Conservation (phyloP, 2,329 filamentous ascomycete genomes). For the Pseudogymnoascus sp. region DNA sequence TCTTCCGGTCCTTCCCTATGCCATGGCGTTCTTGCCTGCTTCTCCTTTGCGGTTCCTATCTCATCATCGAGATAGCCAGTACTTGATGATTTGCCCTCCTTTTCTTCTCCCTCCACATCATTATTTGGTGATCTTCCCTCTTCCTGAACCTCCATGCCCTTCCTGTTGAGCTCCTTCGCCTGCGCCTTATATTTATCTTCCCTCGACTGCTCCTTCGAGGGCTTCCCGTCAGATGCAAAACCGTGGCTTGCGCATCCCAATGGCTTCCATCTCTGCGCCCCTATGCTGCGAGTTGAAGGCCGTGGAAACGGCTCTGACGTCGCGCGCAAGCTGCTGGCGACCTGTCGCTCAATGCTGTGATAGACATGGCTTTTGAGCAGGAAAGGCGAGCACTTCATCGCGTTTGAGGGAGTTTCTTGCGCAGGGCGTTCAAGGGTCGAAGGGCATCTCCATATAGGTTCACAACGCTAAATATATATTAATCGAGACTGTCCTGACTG, state of each 20-base stretch:
- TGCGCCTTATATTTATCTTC: conserved; percentile 13
- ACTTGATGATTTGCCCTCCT: conserved; percentile 16
- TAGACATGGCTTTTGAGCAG: conserved; percentile 4
- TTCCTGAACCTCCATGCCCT: conserved; percentile 33
- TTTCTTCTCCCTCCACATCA: background rate
- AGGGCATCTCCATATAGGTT: background rate
- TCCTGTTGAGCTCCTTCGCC: conserved; percentile 29
- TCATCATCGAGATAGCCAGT: conserved; percentile 34
- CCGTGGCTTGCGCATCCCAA: background rate
- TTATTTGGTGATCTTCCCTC: conserved; percentile 32
- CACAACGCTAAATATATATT: background rate
- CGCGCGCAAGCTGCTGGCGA: background rate
- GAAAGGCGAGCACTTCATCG: conserved; percentile 9
- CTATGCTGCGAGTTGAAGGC: background rate
- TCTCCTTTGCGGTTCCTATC: conserved; percentile 41
- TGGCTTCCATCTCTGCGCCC: background rate
- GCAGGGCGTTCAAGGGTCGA: background rate
- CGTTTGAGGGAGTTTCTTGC: background rate
- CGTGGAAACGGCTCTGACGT: background rate
- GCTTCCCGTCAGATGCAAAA: background rate
- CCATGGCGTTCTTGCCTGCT: conserved; percentile 59
- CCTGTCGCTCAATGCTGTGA: background rate
- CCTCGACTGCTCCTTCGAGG: background rate
- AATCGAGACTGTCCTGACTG: background rate
- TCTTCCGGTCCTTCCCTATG: conserved; percentile 54